Evolutionary conservation across 805 yeast genomes (phyloP), one percentile per base, ranked within the genome.

Genomic region (Candida bentonensis): DNA sequence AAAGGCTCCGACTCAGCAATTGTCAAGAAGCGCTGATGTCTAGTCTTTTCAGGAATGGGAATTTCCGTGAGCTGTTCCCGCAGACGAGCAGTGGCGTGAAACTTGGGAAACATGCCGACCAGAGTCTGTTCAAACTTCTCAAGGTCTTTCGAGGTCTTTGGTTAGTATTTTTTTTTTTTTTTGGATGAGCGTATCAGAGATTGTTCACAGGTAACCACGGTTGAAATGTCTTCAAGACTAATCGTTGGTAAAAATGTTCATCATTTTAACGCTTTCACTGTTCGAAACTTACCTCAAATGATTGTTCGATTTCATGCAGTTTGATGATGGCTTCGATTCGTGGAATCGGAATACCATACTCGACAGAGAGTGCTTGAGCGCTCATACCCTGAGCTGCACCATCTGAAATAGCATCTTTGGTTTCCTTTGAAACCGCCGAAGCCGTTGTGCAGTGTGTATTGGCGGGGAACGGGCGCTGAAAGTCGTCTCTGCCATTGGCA

Each of bases 1-100:
- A 89, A 88, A 7, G 95, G 95, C 66, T 87, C 94, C 22, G 87
- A 79, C 65, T 89, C 98, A 7, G 95, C 89, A 60, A 89, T 79
- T 11, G 94, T 82, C 58, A 85, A 64, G 68, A 88, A 88, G 51
- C 89, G 71, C 51, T 94, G 85, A 50, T 77, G 78, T 50, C 80
- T 68, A 2, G 95, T 82, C 63, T 81, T 84, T 51, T 77, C 73
- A 25, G 95, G 95, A 43, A 83, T 78, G 26, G 96, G 96, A 68
- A 88, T 84, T 68, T 89, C 96, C n/a, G 95, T 82, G 58, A 87
- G 69, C 59, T 86, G 83, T 57, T 88, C 95, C 7, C 78, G 69
- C n/a, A 51, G 48, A 15, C 48, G 49, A 57, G 39, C 48, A 22
- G 26, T 40, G 26, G 48, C 46, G 30, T 48, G 44, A 51, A 46